Conservation (phyloP, 169 alveolate species). For the Plasmodium chabaudi region DNA sequence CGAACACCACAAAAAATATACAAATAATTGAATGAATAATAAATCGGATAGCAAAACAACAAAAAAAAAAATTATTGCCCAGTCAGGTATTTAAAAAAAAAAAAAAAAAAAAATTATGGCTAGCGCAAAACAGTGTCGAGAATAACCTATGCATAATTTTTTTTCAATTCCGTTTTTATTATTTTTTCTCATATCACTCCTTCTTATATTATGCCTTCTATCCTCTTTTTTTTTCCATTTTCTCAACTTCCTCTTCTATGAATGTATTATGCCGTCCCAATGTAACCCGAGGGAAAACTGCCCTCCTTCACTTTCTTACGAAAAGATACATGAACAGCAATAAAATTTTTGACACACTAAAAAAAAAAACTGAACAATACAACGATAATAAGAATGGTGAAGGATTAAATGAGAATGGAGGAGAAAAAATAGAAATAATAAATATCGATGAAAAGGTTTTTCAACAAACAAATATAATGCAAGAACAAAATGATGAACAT, state of each 20-base stretch:
- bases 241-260: not conserved
- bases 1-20: no score
- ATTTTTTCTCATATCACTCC: no score
- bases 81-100: no score
- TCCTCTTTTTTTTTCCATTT: not conserved
- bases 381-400: not conserved
- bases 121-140: no score
- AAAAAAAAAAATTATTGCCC: no score
- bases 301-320: not conserved
- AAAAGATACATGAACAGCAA: conserved; percentile 29
- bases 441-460: conserved; percentile 52
- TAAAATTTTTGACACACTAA: conserved; percentile 61
- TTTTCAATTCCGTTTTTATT: no score
- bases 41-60: no score
- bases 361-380: not conserved
- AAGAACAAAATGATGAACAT: conserved; percentile 15
- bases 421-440: conserved; percentile 60
- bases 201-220: not conserved
- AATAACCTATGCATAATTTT: no score
- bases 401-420: not conserved
- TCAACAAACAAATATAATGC: not conserved
- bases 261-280: not conserved
- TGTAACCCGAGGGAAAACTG: no score
- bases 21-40: no score
- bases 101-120: no score